Percentiles rank a stretch among this genome's conserved stretches.
These are phyloP conservation scores for Casuarina cunninghamiana DNA, from an alignment of 306 rosid species.

Conservation along the genomic window DNA sequence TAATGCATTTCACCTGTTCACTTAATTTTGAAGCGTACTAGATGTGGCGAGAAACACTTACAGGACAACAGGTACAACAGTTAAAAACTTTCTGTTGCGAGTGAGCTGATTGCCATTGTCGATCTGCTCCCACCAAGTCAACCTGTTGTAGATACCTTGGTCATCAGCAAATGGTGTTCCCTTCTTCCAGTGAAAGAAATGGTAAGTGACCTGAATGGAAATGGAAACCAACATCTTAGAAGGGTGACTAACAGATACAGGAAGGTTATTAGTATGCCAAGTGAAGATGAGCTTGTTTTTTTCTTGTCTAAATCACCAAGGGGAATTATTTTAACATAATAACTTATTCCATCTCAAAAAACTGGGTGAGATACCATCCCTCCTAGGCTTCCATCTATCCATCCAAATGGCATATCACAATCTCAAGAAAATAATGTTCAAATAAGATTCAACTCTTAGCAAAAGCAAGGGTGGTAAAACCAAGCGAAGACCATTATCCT, in stretches of 20 bases:
- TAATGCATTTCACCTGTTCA: background rate
- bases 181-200: slow-evolving; percentile 48
- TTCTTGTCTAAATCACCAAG: background rate
- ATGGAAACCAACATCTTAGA: background rate
- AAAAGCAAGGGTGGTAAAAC: background rate
- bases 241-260: background rate
- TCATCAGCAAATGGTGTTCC: slow-evolving; percentile 55
- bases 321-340: background rate
- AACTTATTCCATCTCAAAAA: background rate
- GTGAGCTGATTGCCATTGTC: slow-evolving; percentile 50
- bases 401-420: background rate
- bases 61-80: slow-evolving; percentile 44
- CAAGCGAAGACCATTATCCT: background rate
- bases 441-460: background rate
- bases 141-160: slow-evolving; percentile 46
- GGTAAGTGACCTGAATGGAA: slow-evolving; percentile 39
- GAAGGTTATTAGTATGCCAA: background rate
- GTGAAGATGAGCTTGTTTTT: background rate
- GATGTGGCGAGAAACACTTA: slow-evolving; percentile 23
- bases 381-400: too few species aligned
- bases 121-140: slow-evolving; percentile 55
- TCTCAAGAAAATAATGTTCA: background rate
- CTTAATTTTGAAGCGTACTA: background rate
- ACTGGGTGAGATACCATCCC: too few species aligned
- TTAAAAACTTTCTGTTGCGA: slow-evolving; percentile 45